These are phyloP conservation scores for Beauveria sp. DNA, from an alignment of 2,329 filamentous ascomycete genomes.

Conservation along the genomic window DNA sequence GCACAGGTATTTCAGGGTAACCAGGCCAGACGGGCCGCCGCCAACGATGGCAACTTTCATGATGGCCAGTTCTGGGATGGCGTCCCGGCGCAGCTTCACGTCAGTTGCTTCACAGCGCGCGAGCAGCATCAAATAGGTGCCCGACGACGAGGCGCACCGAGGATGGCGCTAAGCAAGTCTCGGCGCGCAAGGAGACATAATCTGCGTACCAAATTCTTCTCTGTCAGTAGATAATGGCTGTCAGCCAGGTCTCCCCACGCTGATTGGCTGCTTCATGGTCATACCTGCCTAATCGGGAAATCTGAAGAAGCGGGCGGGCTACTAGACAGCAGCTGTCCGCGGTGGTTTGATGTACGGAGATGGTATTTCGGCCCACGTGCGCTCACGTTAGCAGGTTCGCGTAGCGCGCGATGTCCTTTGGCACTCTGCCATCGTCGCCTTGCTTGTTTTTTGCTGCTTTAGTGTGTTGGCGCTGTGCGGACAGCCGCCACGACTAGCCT, in stretches of 20 bases:
- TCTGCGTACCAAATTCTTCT: neutral
- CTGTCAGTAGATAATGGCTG: neutral
- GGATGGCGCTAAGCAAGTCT: too few relatives aligned
- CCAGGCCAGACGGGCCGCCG: too few relatives aligned
- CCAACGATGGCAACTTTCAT: neutral
- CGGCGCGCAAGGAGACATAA: neutral
- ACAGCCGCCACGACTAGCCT: neutral
- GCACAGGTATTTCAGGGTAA: too few relatives aligned
- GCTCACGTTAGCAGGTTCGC: neutral
- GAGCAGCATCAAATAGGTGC: neutral
- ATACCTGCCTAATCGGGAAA: neutral
- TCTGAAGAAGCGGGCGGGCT: neutral
- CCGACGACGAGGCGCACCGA: neutral
- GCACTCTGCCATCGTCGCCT: neutral
- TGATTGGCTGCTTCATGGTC: neutral
- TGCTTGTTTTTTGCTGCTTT: neutral
- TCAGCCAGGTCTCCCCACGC: neutral
- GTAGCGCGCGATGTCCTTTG: neutral
- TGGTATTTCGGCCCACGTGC: too few relatives aligned
- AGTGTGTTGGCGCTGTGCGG: neutral
- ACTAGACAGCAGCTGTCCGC: too few relatives aligned
- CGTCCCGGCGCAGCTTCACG: neutral
- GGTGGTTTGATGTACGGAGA: too few relatives aligned
- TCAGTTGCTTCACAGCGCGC: neutral
- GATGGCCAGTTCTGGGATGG: neutral